phyloP scores from a whole-genome alignment of 305 asterid genomes.

The Fraxinus angustifolia region DNA sequence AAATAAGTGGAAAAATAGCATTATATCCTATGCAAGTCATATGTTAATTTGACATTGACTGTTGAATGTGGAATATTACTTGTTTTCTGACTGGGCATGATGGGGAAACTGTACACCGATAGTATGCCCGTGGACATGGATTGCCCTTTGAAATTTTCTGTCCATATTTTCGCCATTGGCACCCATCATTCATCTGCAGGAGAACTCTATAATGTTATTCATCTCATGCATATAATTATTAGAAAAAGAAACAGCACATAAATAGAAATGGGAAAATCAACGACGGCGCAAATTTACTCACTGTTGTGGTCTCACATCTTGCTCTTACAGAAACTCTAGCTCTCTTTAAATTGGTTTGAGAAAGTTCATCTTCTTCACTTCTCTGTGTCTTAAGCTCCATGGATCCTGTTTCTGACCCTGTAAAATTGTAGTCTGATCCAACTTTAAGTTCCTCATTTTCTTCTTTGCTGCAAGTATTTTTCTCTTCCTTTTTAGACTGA shows the following conservation, averaged over 20 bases:
- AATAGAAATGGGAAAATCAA: background rate
- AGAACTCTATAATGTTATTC: background rate
- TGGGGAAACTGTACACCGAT: conserved; percentile 75
- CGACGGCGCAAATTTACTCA: conserved; percentile 24
- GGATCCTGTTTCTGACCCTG: background rate
- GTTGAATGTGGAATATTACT: conserved; percentile 28
- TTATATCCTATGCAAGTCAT: background rate
- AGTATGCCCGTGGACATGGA: conserved; percentile 89
- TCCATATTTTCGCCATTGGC: conserved; percentile 94
- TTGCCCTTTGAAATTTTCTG: conserved; percentile 80
- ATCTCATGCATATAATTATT: background rate
- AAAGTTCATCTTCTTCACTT: conserved; percentile 50
- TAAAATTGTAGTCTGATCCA: conserved; percentile 29
- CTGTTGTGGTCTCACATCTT: conserved; percentile 77
- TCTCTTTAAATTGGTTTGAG: conserved; percentile 58
- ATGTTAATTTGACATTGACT: background rate
- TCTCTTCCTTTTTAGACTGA: conserved; percentile 24
- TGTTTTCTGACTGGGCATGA: conserved; percentile 84
- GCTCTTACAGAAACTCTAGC: conserved; percentile 85
- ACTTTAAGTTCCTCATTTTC: conserved; percentile 35
- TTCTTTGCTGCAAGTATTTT: conserved; percentile 22
- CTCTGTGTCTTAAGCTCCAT: conserved; percentile 27
- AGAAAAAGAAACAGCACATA: background rate
- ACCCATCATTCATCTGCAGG: conserved; percentile 77
- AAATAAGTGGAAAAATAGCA: background rate